Base-by-base conservation (phyloP, 495 filamentous ascomycete species). In the Bacidia gigantensis region DNA sequence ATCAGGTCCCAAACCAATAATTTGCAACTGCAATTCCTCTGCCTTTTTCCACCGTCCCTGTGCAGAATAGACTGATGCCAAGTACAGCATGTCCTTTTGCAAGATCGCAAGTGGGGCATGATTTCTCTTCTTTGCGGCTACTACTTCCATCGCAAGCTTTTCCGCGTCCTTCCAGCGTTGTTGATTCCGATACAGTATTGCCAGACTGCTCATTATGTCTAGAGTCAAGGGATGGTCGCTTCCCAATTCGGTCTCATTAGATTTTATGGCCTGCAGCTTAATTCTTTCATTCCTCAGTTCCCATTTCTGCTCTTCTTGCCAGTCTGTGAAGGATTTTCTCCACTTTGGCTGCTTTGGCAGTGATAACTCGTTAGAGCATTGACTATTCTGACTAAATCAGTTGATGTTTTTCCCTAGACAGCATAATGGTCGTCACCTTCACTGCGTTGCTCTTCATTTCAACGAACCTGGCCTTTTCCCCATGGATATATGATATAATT, bases 1-100 rank as follows among this genome's bases (percentile, higher is more conserved):
- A 52, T 39, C 56, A 46, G 12, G 29, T 35, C 5, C 60, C 60
- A 24, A 64, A 49, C 55, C 41, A 38, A 48, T n/a, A 50, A 23
- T 40, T 39, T 32, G 51, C 32, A 49, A 32, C 22, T 41, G 14
- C 43, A 38, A 18, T n/a, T 3, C 24, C 23, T 26, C 55, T 17
- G 55, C 55, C 46, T 57, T 11, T 26, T 32, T 44, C 41, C 41
- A 44, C 20, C 41, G 41, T 22, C 20, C 41, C 41, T 44, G 41
- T 17, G 12, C 5, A 17, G 20, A 9, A 18, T 17, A 44, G 12
- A 44, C 20, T 22, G 41, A 44, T 9, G 20, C 41, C 41, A 44
- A 22, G 41, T 44, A 44, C 20, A 22, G 41, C 14, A 17, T 5
- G 20, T 44, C 41, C 20, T 5, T 22, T n/a, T 5, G 9, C 7